These are phyloP conservation scores for Colletotrichum tamarilloi DNA, from an alignment of 2,329 filamentous ascomycete species.

Conservation along the genomic window DNA sequence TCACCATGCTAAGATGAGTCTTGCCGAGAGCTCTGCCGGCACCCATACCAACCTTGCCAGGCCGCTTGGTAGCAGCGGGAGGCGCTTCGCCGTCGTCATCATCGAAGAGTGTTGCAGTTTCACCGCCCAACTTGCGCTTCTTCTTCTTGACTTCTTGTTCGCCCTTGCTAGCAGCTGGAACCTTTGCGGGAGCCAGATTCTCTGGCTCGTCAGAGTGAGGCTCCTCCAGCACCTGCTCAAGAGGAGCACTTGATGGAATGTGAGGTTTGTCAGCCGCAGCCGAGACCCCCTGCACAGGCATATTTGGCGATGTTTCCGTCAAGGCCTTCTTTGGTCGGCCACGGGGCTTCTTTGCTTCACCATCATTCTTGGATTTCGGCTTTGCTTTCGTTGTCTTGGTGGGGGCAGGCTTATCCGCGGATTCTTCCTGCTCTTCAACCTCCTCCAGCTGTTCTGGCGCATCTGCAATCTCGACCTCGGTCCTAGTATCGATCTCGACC, in stretches of 20 bases:
- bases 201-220: slow-evolving; percentile 41
- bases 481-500: slow-evolving; percentile 21
- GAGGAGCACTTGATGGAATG: slow-evolving; percentile 47
- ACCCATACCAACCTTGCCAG: slow-evolving; percentile 47
- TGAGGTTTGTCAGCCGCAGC: slow-evolving; percentile 38
- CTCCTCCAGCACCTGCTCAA: slow-evolving; percentile 55
- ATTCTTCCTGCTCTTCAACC: slow-evolving; percentile 27
- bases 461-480: not conserved
- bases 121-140: slow-evolving; percentile 78
- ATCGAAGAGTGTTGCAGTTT: slow-evolving; percentile 74
- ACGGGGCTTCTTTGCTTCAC: slow-evolving; percentile 49
- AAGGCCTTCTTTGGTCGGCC: slow-evolving; percentile 60
- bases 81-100: slow-evolving; percentile 68
- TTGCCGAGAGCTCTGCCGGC: slow-evolving; percentile 40
- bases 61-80: slow-evolving; percentile 40
- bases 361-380: slow-evolving; percentile 33
- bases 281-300: slow-evolving; percentile 41
- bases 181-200: slow-evolving; percentile 45
- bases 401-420: slow-evolving; percentile 31
- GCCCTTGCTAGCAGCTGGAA: slow-evolving; percentile 37
- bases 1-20: slow-evolving; percentile 51
- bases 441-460: slow-evolving; percentile 17
- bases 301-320: slow-evolving; percentile 58
- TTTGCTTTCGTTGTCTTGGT: slow-evolving; percentile 40
- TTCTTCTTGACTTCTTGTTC: slow-evolving; percentile 66